A percentile compares a stretch with the other conserved stretches of the same genome.
Evolutionary conservation across 192 early-diverging fungal genomes (phyloP).

Genomic region (Backusella mclennaniae): DNA sequence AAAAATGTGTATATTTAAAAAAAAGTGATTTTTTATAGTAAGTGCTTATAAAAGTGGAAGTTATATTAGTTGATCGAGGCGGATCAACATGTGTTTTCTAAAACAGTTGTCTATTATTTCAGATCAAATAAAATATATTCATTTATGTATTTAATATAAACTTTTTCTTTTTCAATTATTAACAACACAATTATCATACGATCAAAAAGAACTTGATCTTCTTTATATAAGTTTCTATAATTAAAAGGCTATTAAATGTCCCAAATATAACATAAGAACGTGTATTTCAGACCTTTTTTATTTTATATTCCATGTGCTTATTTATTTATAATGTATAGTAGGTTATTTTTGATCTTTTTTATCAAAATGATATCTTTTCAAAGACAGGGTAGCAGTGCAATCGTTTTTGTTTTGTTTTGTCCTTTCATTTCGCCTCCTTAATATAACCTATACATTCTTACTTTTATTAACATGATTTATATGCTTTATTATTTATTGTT

Average conservation of each 20-base stretch:
- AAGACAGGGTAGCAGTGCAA: background rate
- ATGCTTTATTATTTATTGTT: background rate
- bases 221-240: background rate
- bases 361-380: background rate
- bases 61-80: no score
- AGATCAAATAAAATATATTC: no score
- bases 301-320: background rate
- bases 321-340: background rate
- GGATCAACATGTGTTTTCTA: no score
- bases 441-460: background rate
- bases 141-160: no score
- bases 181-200: no score
- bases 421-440: background rate
- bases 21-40: no score
- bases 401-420: background rate
- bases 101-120: no score
- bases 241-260: background rate
- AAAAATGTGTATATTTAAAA: no score
- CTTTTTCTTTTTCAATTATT: no score
- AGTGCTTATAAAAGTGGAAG: no score
- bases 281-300: background rate
- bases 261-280: background rate
- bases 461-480: background rate
- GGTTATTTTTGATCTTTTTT: background rate
- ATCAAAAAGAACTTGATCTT: no score